A percentile compares a stretch with the other conserved stretches of the same genome.
Evolutionary conservation across 306 rosid genomes (phyloP).

Genomic region (Castanea sativa): DNA sequence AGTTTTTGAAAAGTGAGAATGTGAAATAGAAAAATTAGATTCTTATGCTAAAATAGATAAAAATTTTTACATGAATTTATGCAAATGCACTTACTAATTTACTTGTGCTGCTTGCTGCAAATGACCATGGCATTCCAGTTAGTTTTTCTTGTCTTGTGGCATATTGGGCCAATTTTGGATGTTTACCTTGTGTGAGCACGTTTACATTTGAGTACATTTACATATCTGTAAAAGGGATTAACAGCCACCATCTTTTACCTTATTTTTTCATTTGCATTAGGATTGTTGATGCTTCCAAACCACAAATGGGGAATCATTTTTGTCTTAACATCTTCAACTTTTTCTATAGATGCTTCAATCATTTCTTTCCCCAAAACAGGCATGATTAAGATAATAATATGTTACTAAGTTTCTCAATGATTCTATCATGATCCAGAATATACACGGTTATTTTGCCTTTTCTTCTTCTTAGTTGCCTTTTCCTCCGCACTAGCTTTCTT

Average conservation of each 20-base stretch:
- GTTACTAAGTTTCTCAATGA: too few species aligned
- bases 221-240: neutral
- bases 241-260: neutral
- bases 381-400: neutral
- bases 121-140: neutral
- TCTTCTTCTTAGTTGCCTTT: too few species aligned
- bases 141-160: neutral
- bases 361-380: neutral
- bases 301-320: neutral
- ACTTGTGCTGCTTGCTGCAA: neutral
- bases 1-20: too few species aligned
- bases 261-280: neutral
- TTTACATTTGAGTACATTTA: neutral
- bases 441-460: too few species aligned
- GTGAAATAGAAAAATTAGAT: too few species aligned
- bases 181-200: neutral
- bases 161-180: neutral
- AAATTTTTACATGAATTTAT: too few species aligned
- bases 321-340: neutral
- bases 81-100: neutral
- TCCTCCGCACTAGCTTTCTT: too few species aligned
- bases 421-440: too few species aligned
- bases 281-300: neutral
- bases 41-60: too few species aligned
- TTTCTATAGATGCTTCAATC: neutral